phyloP scores from a whole-genome alignment of 805 yeast species.

The Kazachstania viticola region DNA sequence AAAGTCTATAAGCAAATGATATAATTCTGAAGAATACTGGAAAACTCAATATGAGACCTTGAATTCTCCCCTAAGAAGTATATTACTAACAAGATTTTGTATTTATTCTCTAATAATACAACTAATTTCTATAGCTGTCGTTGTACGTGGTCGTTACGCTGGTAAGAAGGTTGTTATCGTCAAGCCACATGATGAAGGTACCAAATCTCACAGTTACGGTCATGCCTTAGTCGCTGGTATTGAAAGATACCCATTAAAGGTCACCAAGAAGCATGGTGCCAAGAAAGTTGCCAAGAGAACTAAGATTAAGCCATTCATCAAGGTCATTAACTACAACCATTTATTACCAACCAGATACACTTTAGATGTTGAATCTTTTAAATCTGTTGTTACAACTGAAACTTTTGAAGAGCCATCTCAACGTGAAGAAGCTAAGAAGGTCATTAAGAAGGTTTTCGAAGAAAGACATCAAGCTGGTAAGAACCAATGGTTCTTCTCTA shows the following conservation, averaged over 20 bases:
- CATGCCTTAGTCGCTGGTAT: constrained; percentile 99
- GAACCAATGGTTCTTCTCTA: constrained; percentile 99
- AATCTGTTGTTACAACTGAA: constrained; percentile 82
- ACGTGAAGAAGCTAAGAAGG: constrained; percentile 98
- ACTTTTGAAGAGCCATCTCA: constrained; percentile 95
- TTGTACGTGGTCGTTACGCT: constrained; percentile 99
- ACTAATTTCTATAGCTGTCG: constrained; percentile 67
- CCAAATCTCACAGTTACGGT: constrained; percentile 97
- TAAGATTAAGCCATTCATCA: constrained; percentile 97
- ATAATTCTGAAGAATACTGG: too few relatives aligned
- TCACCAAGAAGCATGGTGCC: constrained; percentile 87
- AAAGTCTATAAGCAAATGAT: too few relatives aligned
- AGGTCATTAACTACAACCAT: constrained; percentile 99
- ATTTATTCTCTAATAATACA: too few relatives aligned
- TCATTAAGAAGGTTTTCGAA: constrained; percentile 97
- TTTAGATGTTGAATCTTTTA: constrained; percentile 91
- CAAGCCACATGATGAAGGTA: constrained; percentile 96
- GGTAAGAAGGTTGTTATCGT: constrained; percentile 99
- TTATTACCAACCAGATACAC: constrained; percentile 99
- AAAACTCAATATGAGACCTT: too few relatives aligned
- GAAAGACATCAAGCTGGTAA: constrained; percentile 99
- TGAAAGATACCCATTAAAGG: constrained; percentile 96
- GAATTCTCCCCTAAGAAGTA: background rate
- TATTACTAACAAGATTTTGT: background rate
- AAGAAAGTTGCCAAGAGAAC: constrained; percentile 97